These are phyloP conservation scores for Fusarium sp. DNA, from an alignment of 2,329 filamentous ascomycete species.

Conservation along the genomic window DNA sequence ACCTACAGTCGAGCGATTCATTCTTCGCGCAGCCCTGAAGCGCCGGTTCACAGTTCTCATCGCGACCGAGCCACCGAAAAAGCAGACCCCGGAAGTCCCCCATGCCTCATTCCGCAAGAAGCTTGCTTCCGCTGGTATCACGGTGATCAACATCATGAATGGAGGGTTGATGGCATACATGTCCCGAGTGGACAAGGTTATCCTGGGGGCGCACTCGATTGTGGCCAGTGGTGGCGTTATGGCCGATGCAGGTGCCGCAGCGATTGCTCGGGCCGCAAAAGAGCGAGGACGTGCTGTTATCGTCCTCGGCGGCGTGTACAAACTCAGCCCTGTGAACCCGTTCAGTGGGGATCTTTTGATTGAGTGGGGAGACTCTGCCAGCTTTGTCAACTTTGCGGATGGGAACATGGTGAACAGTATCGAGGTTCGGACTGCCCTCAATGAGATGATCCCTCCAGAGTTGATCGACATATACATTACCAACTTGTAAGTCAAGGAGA, in stretches of 20 bases:
- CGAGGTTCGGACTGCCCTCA: constrained; percentile 80
- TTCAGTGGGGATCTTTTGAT: constrained; percentile 84
- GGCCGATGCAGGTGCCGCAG: constrained; percentile 82
- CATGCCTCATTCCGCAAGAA: constrained; percentile 76
- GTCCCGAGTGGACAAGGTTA: constrained; percentile 94
- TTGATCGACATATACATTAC: constrained; percentile 85
- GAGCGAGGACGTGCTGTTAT: constrained; percentile 86
- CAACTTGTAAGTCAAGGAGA: constrained; percentile 63
- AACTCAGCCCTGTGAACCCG: constrained; percentile 88
- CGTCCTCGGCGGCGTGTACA: constrained; percentile 90
- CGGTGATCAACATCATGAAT: constrained; percentile 85
- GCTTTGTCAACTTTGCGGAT: constrained; percentile 80
- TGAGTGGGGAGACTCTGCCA: constrained; percentile 85
- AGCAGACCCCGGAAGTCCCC: constrained; percentile 49
- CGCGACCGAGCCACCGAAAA: constrained; percentile 68
- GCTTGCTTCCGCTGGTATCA: constrained; percentile 79
- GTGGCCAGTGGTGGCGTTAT: constrained; percentile 89
- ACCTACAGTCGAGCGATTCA: constrained; percentile 86
- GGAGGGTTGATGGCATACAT: constrained; percentile 91
- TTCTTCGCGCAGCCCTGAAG: constrained; percentile 86
- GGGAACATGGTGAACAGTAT: constrained; percentile 81
- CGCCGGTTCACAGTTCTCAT: constrained; percentile 92
- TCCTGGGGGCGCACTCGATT: constrained; percentile 87
- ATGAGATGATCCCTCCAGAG: constrained; percentile 83
- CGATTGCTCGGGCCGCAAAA: constrained; percentile 85